phyloP scores from a whole-genome alignment of 192 early-diverging fungal species.

The Coemansia javaensis region DNA sequence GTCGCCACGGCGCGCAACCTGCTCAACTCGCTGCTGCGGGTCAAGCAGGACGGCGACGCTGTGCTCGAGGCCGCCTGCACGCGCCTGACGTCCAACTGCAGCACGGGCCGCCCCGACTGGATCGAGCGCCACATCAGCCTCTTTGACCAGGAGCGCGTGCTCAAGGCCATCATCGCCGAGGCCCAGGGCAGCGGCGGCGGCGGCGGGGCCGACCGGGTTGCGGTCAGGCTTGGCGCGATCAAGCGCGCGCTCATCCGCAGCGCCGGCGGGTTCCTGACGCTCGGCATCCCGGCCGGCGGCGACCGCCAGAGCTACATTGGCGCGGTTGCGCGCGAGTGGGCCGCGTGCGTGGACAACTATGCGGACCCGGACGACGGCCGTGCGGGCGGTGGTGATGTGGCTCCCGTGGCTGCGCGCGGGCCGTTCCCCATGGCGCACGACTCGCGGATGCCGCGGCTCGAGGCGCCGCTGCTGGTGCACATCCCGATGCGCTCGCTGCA shows the following conservation, averaged over 20 bases:
- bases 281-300: conserved; percentile 9
- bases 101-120: conserved; percentile 32
- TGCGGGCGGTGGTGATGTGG: no score
- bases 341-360: conserved; percentile 4
- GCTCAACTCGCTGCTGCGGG: conserved; percentile 57
- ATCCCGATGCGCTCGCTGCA: conserved; percentile 49
- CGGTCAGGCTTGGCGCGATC: conserved; percentile 10
- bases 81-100: conserved; percentile 20
- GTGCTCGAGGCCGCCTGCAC: conserved; percentile 50
- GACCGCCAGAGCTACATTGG: conserved; percentile 13
- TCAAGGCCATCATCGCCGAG: conserved; percentile 49
- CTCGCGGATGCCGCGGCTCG: conserved; percentile 38
- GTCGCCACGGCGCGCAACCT: conserved; percentile 67
- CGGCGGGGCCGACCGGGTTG: neutral
- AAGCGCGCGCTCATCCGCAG: conserved; percentile 4
- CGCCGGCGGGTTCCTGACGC: conserved; percentile 14
- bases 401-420: neutral
- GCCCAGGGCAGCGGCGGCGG: conserved; percentile 1
- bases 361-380: no score
- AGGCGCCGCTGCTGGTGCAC: conserved; percentile 38
- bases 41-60: conserved; percentile 61
- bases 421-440: conserved; percentile 46
- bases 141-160: conserved; percentile 64
- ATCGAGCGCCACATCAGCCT: conserved; percentile 61
- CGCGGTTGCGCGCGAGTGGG: conserved; percentile 23